Evolutionary conservation across 768 basidiomycete species (phyloP), one percentile per base, ranked within the genome.

Genomic region (Boletus speciosus): DNA sequence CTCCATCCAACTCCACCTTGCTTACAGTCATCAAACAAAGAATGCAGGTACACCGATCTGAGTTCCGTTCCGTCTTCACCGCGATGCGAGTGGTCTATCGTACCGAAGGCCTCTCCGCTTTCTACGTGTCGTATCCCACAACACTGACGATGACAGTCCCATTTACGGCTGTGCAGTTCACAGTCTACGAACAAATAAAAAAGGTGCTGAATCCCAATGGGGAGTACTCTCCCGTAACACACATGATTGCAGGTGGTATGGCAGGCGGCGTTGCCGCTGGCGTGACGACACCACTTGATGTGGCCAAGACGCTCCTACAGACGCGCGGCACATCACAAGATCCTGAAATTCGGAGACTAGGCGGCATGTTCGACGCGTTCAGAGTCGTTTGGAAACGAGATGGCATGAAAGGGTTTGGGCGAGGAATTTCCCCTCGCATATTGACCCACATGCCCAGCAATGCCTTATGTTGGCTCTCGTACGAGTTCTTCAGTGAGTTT

Each of bases 71-170:
- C 36, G 91, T 95, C 40, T 74, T 86, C 60, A 81, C 83, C n/a
- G 94, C 93, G 61, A 92, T 94, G 52, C 80, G 81, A 23, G 85
- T 86, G 12, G 89, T 99, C 48, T 93, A 93, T 73, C 80, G 73
- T 41, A 84, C 75, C 35, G 97, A 99, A 73, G 97, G 97, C 37
- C 69, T 97, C 43, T 63, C 74, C 36, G 97, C 97, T 9, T 98
- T 99, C 78, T 99, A 98, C 73, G 85, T 99, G 54, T 99, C 97
- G 5, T 99, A 99, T 73, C 97, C 97, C 21, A 99, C 97, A 15
- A 99, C 97, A 5, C 78, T 99, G 63, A 91, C 84, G 59, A 98
- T 99, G 80, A 87, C 92, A 42, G 90, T 99, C 55, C 97, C 97
- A 3, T 98, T 98, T 78, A 98, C 95, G 61, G 97, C 97, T 51